A percentile compares a stretch with the other conserved stretches of the same genome.
These are phyloP conservation scores for Xerocomus potaroensis DNA, from an alignment of 768 basidiomycete genomes.

Conservation along the genomic window DNA sequence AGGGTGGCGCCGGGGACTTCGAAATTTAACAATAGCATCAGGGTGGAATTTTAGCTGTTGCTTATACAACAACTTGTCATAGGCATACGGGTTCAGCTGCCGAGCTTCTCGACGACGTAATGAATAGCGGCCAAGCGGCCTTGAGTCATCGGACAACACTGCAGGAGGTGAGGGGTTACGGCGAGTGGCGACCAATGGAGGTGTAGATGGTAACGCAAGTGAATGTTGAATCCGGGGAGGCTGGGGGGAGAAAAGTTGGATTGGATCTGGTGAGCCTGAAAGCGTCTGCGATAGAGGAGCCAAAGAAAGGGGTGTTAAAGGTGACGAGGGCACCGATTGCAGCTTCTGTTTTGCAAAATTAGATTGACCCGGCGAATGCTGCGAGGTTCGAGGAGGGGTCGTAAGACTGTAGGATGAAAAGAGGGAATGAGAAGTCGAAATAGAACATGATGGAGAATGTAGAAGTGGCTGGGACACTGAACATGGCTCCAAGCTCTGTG, in stretches of 20 bases:
- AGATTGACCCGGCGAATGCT: constrained; percentile 1
- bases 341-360: not conserved
- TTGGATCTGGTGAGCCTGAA: constrained; percentile 23
- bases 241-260: constrained; percentile 1
- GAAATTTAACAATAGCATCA: constrained; percentile 61
- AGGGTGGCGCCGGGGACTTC: constrained; percentile 31
- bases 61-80: constrained; percentile 52
- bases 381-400: constrained; percentile 19
- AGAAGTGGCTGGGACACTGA: not conserved
- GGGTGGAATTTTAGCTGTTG: constrained; percentile 48
- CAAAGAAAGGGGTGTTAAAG: constrained; percentile 20
- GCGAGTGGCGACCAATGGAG: not conserved
- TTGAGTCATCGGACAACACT: constrained; percentile 16
- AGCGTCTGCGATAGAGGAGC: constrained; percentile 1
- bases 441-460: constrained; percentile 8
- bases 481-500: not conserved
- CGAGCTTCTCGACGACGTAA: constrained; percentile 50
- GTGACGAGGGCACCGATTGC: constrained; percentile 9
- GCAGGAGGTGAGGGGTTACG: constrained; percentile 2
- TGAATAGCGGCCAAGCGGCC: constrained; percentile 40
- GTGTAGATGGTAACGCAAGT: not conserved
- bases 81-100: constrained; percentile 60
- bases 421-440: constrained; percentile 11
- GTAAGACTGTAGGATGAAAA: constrained; percentile 14
- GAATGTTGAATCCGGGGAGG: not conserved